Conservation (phyloP, 2,329 filamentous ascomycete genomes). For the Hymenoscyphus infarciens region DNA sequence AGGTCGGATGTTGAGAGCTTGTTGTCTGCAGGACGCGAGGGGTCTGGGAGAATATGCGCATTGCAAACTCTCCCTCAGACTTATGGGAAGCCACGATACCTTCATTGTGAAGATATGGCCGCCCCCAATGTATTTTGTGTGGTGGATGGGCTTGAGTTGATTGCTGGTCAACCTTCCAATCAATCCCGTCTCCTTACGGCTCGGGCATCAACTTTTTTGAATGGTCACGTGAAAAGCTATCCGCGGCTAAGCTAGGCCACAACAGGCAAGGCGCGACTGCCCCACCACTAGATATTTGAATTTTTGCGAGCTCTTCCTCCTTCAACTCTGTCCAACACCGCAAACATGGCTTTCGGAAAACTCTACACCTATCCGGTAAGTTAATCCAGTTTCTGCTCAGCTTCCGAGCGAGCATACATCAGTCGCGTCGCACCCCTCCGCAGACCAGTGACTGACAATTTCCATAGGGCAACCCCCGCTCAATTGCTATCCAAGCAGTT, state of each 20-base stretch:
- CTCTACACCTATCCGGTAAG: conserved; percentile 82
- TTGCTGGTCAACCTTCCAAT: conserved; percentile 4
- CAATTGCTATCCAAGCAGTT: conserved; percentile 82
- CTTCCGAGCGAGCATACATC: background rate
- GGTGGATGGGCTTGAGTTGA: conserved; percentile 3
- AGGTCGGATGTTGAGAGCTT: conserved; percentile 18
- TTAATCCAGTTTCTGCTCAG: conserved; percentile 3
- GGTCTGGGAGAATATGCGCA: conserved; percentile 21
- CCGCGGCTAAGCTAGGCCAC: background rate
- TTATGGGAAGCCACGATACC: conserved; percentile 31
- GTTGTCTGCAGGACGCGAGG: conserved; percentile 17
- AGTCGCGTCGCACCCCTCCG: background rate
- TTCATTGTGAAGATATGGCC: conserved; percentile 31
- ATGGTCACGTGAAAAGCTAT: conserved; percentile 6
- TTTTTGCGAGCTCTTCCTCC: background rate
- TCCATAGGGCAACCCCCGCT: conserved; percentile 79
- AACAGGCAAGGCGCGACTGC: background rate
- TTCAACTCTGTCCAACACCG: conserved; percentile 11
- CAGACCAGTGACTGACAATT: conserved; percentile 18
- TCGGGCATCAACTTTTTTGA: conserved; percentile 1
- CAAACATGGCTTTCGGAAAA: conserved; percentile 88
- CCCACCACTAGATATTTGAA: conserved; percentile 2
- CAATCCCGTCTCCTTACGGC: background rate
- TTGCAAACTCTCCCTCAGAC: conserved; percentile 29
- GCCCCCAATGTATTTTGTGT: conserved; percentile 10